phyloP scores from a whole-genome alignment of 371 early-diverging fungal genomes.

The Syncephalastrum monosporum region DNA sequence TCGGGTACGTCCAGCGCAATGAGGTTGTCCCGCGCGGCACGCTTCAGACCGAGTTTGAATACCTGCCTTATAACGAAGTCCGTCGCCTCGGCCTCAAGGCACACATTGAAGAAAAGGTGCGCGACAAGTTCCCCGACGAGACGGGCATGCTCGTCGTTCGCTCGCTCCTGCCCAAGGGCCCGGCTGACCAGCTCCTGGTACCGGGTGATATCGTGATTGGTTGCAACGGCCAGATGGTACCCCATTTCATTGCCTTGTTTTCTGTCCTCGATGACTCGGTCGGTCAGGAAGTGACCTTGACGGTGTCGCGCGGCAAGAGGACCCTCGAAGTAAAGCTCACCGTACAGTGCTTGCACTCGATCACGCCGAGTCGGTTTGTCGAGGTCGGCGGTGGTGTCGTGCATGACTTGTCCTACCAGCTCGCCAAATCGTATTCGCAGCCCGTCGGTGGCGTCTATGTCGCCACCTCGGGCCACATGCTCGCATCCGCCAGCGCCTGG shows the following conservation, averaged over 20 bases:
- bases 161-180: slow-evolving; percentile 68
- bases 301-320: slow-evolving; percentile 71
- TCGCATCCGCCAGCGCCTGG: slow-evolving; percentile 58
- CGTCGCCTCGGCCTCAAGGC: slow-evolving; percentile 57
- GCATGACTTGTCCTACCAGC: slow-evolving; percentile 84
- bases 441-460: slow-evolving; percentile 83
- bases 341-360: slow-evolving; percentile 76
- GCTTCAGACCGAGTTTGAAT: slow-evolving; percentile 70
- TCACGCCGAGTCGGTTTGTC: slow-evolving; percentile 70
- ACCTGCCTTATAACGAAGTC: slow-evolving; percentile 60
- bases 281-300: slow-evolving; percentile 53
- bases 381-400: slow-evolving; percentile 87
- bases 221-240: slow-evolving; percentile 58
- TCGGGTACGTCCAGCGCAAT: slow-evolving; percentile 55
- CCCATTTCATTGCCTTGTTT: slow-evolving; percentile 70
- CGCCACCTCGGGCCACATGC: slow-evolving; percentile 67
- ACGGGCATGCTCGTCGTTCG: slow-evolving; percentile 75
- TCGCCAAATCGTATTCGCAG: slow-evolving; percentile 73
- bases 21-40: slow-evolving; percentile 73
- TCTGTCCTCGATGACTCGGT: slow-evolving; percentile 68
- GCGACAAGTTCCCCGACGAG: slow-evolving; percentile 22
- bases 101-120: slow-evolving; percentile 59
- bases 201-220: slow-evolving; percentile 75
- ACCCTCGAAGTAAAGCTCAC: slow-evolving; percentile 45
- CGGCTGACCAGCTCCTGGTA: slow-evolving; percentile 59